Conservation (phyloP, 2,329 filamentous ascomycete species). For the Periconia macrospinosa region DNA sequence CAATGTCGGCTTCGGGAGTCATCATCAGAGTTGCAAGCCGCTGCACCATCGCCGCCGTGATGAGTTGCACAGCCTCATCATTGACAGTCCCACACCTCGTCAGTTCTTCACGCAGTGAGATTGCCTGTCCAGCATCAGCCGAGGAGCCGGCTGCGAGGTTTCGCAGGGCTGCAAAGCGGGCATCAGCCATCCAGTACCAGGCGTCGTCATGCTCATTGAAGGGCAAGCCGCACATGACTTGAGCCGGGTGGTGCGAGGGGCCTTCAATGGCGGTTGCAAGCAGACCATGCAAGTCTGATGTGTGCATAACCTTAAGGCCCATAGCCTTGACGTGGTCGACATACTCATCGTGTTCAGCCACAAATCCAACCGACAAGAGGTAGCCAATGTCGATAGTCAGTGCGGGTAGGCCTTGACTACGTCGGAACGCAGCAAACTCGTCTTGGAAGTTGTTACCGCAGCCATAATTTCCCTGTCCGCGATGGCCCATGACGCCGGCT, state of each 20-base stretch:
- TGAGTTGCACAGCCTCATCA: not conserved
- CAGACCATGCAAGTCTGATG: not conserved
- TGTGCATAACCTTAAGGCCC: not conserved
- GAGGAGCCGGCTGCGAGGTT: not conserved
- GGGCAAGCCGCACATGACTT: not conserved
- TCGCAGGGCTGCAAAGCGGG: not conserved
- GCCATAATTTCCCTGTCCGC: slow-evolving; percentile 19
- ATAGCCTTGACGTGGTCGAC: not conserved
- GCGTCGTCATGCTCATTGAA: not conserved
- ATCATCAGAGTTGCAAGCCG: not conserved
- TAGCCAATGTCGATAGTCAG: slow-evolving; percentile 35
- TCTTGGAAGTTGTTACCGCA: slow-evolving; percentile 26
- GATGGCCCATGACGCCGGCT: slow-evolving; percentile 4
- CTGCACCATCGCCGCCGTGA: not conserved
- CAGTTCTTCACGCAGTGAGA: not conserved
- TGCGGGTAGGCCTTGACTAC: slow-evolving; percentile 40
- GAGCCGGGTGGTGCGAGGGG: not conserved
- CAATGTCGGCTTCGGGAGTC: not conserved
- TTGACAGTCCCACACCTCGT: not conserved
- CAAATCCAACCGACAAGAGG: not conserved
- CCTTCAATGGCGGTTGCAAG: slow-evolving; percentile 1
- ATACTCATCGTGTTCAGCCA: slow-evolving; percentile 1
- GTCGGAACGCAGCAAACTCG: slow-evolving; percentile 17
- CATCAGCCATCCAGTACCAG: not conserved
- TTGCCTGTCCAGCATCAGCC: not conserved